Conservation (phyloP, 106 monocot genomes). For the Gastrodia elata region DNA sequence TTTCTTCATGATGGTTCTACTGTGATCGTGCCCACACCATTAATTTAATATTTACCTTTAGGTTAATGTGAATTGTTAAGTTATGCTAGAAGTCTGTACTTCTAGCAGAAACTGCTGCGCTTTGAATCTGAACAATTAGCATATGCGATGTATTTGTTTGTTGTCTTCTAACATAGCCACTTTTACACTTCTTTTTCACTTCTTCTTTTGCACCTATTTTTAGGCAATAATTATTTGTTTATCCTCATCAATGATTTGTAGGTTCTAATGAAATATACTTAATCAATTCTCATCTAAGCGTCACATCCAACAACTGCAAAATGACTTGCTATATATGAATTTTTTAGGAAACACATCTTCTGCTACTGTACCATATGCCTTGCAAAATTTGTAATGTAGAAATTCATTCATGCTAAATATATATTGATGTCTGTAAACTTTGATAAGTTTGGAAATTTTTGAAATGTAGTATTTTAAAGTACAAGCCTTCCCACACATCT, state of each 20-base stretch:
- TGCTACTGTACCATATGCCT: neutral
- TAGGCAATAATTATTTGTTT: neutral
- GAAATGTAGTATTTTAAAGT: neutral
- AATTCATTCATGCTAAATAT: neutral
- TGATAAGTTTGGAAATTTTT: neutral
- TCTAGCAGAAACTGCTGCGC: neutral
- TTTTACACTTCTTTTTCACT: neutral
- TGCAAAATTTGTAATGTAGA: neutral
- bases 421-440: neutral
- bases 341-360: neutral
- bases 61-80: neutral
- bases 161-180: neutral
- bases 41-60: neutral
- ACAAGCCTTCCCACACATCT: neutral
- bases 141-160: too few species aligned
- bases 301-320: neutral
- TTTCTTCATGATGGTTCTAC: neutral
- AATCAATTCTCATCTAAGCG: neutral
- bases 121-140: too few species aligned
- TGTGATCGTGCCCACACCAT: neutral
- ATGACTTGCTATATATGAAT: neutral
- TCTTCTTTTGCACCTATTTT: neutral
- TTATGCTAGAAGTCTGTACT: neutral
- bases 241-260: neutral
- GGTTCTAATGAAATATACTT: neutral